Evolutionary conservation across 768 basidiomycete species (phyloP).

Genomic region (Trametes sanguinea): DNA sequence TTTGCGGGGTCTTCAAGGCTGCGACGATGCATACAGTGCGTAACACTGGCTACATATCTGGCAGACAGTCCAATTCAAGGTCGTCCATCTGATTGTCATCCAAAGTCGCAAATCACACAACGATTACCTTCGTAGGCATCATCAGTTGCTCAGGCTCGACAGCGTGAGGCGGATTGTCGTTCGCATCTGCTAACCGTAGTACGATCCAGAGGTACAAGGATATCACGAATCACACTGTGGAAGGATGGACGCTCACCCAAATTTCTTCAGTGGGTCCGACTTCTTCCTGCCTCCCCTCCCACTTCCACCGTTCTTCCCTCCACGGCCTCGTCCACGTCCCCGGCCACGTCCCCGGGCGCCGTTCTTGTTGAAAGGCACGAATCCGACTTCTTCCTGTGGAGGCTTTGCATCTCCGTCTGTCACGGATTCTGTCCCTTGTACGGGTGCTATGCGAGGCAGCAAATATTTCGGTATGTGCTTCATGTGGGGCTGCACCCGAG

Average conservation of each 20-base stretch:
- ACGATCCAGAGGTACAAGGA: no score
- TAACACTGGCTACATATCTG: no score
- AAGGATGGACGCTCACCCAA: conserved; percentile 33
- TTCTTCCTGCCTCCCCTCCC: conserved; percentile 63
- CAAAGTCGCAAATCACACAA: no score
- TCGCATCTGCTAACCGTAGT: neutral
- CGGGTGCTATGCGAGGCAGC: conserved; percentile 76
- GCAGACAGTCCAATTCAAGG: no score
- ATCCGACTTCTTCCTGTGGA: conserved; percentile 41
- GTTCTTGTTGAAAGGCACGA: conserved; percentile 74
- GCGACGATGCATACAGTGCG: no score
- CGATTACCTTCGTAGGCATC: neutral
- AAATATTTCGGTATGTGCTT: conserved; percentile 95
- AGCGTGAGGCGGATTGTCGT: neutral
- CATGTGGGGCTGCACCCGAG: conserved; percentile 89
- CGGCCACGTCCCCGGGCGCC: conserved; percentile 51
- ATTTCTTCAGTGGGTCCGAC: conserved; percentile 81
- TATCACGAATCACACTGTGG: neutral
- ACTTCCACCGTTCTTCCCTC: conserved; percentile 34
- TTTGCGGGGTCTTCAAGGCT: no score
- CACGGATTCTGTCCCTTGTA: conserved; percentile 34
- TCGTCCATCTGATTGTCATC: no score
- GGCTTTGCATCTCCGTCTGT: conserved; percentile 24
- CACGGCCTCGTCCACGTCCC: conserved; percentile 49
- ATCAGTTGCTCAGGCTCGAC: neutral